phyloP scores from a whole-genome alignment of 345 rosid species.

The Lepidium aucheri region DNA sequence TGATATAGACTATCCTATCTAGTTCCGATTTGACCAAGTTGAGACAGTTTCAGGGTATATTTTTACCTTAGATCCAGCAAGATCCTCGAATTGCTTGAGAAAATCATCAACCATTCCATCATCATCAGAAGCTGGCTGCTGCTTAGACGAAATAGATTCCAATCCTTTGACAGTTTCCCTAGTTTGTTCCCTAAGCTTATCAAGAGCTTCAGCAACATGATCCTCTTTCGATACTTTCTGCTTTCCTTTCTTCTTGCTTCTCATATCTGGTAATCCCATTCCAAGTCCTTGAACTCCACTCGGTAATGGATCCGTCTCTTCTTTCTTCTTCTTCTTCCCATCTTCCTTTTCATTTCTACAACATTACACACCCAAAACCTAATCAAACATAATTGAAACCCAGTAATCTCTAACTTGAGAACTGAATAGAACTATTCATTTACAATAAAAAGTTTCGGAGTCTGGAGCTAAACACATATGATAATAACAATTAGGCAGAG shows the following conservation, averaged over 20 bases:
- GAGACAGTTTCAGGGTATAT: neutral
- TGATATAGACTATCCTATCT: neutral
- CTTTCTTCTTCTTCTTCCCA: constrained; percentile 8
- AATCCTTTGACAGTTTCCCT: constrained; percentile 76
- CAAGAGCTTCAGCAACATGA: constrained; percentile 76
- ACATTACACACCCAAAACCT: neutral
- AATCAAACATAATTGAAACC: neutral
- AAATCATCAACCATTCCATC: constrained; percentile 77
- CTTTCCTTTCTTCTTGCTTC: constrained; percentile 67
- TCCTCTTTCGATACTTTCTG: constrained; percentile 49
- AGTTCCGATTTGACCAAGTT: neutral
- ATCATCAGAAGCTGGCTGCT: constrained; percentile 33
- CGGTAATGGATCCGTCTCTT: constrained; percentile 40
- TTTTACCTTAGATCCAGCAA: constrained; percentile 78
- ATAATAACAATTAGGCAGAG: neutral
- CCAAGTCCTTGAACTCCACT: constrained; percentile 79
- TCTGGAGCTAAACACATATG: neutral
- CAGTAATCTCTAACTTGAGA: neutral
- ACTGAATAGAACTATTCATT: neutral
- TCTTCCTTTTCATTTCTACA: constrained; percentile 38
- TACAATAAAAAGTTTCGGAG: neutral
- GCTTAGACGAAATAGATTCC: constrained; percentile 52
- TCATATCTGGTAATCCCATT: constrained; percentile 88
- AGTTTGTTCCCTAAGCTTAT: constrained; percentile 77
- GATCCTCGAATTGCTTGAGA: constrained; percentile 92